Evolutionary conservation across 164 flowering plant species (phyloP).

Genomic region (Paratinospora sagittata): DNA sequence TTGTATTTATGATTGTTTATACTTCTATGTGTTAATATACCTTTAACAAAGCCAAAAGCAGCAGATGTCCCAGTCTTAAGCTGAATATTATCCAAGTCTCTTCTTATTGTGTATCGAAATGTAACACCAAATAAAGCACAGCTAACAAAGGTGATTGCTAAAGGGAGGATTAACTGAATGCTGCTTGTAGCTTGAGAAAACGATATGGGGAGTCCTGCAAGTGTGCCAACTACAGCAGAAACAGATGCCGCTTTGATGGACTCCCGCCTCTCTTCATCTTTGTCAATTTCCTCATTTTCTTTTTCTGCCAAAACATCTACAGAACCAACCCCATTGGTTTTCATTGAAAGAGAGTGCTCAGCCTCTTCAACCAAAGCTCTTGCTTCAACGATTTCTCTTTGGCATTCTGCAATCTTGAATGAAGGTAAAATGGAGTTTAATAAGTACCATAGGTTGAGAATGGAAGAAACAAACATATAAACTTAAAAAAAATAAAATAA

Average conservation of each 20-base stretch:
- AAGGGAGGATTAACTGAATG: constrained; percentile 53
- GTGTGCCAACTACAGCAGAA: constrained; percentile 65
- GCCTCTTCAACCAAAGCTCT: constrained; percentile 77
- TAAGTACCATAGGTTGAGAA: neutral
- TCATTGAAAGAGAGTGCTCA: constrained; percentile 42
- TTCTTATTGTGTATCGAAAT: constrained; percentile 66
- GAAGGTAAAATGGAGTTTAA: neutral
- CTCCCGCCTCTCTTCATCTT: constrained; percentile 64
- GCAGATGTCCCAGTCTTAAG: constrained; percentile 77
- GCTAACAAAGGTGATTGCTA: constrained; percentile 55
- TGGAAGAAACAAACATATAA: neutral
- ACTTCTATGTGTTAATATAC: constrained; percentile 27
- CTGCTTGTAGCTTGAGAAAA: constrained; percentile 41
- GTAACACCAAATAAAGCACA: constrained; percentile 90
- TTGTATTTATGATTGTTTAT: neutral
- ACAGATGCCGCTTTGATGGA: constrained; percentile 72
- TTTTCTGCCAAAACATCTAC: constrained; percentile 10
- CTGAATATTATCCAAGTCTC: constrained; percentile 82
- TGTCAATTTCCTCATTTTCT: constrained; percentile 29
- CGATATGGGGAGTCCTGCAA: constrained; percentile 73
- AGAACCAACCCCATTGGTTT: constrained; percentile 13
- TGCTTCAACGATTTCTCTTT: constrained; percentile 66
- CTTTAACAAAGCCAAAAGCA: constrained; percentile 82
- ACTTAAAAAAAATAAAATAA: too few species aligned
- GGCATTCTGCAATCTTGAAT: constrained; percentile 83